Evolutionary conservation across 768 basidiomycete genomes (phyloP).

Genomic region (Russula vinacea): DNA sequence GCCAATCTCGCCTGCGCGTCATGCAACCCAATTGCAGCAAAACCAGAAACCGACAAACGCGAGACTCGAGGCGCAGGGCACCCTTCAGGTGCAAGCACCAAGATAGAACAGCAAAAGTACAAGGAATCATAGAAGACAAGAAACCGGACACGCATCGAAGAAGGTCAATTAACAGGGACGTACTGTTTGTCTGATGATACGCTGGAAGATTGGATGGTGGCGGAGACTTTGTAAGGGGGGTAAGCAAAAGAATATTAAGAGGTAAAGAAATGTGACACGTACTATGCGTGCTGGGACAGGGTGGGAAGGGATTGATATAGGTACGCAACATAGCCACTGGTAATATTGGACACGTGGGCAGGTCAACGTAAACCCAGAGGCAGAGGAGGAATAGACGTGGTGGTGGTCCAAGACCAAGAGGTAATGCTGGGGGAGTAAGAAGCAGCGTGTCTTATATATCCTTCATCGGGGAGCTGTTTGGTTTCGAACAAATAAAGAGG

Average conservation of each 20-base stretch:
- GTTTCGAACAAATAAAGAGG: slow-evolving; percentile 26
- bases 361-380: background rate
- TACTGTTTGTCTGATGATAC: slow-evolving; percentile 3
- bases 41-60: background rate
- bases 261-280: slow-evolving; percentile 1
- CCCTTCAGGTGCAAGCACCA: slow-evolving; percentile 14
- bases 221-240: background rate
- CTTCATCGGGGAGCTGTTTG: slow-evolving; percentile 25
- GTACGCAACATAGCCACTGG: background rate
- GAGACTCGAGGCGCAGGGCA: background rate
- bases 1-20: background rate
- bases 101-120: background rate
- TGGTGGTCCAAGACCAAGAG: slow-evolving; percentile 10
- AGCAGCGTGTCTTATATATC: slow-evolving; percentile 26
- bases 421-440: slow-evolving; percentile 7
- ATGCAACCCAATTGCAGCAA: background rate
- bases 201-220: background rate
- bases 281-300: background rate
- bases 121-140: background rate
- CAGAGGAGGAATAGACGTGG: background rate
- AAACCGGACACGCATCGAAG: background rate
- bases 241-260: background rate
- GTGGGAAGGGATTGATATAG: background rate
- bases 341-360: background rate
- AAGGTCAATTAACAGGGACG: background rate